These are phyloP conservation scores for Paspalum vaginatum DNA, from an alignment of 176 grass and related monocot genomes.

Conservation along the genomic window DNA sequence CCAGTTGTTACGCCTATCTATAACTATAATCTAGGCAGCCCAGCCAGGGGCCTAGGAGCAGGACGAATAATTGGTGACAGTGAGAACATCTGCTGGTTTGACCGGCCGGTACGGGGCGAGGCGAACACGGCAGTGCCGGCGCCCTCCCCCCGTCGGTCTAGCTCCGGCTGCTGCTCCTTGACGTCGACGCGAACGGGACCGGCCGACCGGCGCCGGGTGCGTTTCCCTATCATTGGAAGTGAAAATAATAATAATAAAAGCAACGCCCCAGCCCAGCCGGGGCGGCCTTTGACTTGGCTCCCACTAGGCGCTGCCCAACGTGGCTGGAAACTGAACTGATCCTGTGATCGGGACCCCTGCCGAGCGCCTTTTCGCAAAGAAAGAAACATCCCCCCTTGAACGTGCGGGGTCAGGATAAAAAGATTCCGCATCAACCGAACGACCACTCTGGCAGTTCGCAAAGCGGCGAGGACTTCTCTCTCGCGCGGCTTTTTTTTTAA, in stretches of 20 bases:
- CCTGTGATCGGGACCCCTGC: background rate
- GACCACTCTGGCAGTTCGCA: background rate
- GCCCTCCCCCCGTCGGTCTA: background rate
- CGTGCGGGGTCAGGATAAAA: constrained; percentile 29
- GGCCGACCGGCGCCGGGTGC: constrained; percentile 15
- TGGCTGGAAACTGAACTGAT: constrained; percentile 10
- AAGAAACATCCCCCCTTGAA: constrained; percentile 35
- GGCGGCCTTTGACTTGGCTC: constrained; percentile 37
- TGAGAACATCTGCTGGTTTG: constrained; percentile 11
- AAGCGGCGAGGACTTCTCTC: background rate
- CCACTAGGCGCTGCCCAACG: constrained; percentile 35
- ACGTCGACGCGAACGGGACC: constrained; percentile 36
- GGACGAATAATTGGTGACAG: background rate
- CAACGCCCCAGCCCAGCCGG: background rate
- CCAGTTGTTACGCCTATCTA: background rate
- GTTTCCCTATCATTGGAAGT: constrained; percentile 2
- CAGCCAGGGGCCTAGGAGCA: background rate
- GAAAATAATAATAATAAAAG: background rate
- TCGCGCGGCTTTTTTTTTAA: too few species aligned
- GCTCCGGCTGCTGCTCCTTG: background rate
- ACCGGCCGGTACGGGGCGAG: background rate
- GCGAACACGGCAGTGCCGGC: constrained; percentile 20
- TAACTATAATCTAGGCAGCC: background rate
- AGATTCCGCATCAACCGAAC: background rate
- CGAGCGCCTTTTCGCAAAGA: background rate